Base-by-base conservation (phyloP, 805 yeast genomes). In the Schwanniomyces occidentalis region DNA sequence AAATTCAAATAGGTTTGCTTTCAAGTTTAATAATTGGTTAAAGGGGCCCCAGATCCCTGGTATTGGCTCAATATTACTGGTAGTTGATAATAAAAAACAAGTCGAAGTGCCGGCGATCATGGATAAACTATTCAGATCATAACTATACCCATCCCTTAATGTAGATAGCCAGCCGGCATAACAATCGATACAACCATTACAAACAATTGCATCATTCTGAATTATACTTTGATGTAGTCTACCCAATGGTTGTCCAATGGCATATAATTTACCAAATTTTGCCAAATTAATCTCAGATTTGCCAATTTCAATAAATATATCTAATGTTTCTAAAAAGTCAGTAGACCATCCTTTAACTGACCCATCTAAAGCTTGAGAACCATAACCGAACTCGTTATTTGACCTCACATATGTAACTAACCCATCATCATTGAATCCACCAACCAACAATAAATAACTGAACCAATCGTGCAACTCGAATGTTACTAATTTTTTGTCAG, bases 11-110 rank as follows among this genome's bases (percentile, higher is more conserved):
- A 76, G 61, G 15, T 47, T 42, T 14, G 48, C 38, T 4, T 41
- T 56, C 1, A 51, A 47, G 10, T 38, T 35, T 2, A 67, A 35
- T 4, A 73, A 51, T 24, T 65, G 58, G 2, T 57, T 44, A 45
- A 72, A 78, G 0, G 84, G 85, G 0, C 85, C 84, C 85, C 85
- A 79, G 4, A 77, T 55, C 0, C 83, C 83, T 0, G 65, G 58
- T 2, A 63, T 44, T 2, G 48, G 40, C 6, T 16, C 13, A 3
- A 10, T 23, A 1, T 24, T 29, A 0, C 38, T 18, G 0, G 38
- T 42, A 0, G 63, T 60, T 14, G 48, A 40, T 8, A 60, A 45
- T 9, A 76, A 42, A 40, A 64, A 77, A 42, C 85, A 79, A 0
- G 83, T 77, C 5, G 82, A 76, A 0, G 84, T 79, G 0, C 84